phyloP scores from a whole-genome alignment of 371 early-diverging fungal species.

The Mortierella sp. region DNA sequence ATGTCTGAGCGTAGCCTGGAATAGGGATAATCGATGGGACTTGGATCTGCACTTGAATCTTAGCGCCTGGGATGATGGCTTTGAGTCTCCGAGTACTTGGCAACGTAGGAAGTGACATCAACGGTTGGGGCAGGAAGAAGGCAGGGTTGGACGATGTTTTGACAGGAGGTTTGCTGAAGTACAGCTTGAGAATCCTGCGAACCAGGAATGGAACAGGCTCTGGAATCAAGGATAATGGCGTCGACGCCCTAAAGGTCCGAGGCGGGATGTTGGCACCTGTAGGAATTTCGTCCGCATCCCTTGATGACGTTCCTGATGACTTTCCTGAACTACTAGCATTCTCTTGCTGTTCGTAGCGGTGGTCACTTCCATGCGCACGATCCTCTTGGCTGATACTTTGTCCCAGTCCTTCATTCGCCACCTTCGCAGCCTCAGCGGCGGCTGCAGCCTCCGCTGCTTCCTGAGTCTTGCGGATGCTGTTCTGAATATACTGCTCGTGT shows the following conservation, averaged over 20 bases:
- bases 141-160: conserved; percentile 24
- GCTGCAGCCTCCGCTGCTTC: conserved; percentile 2
- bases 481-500: conserved; percentile 40
- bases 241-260: not conserved
- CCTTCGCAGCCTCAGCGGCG: not conserved
- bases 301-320: not conserved
- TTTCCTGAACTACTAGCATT: not conserved
- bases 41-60: conserved; percentile 50
- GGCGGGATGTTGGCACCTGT: not conserved
- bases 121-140: conserved; percentile 30
- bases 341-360: not conserved
- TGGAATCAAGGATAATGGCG: not conserved
- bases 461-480: conserved; percentile 6
- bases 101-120: conserved; percentile 42
- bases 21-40: conserved; percentile 42
- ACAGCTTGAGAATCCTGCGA: conserved; percentile 42
- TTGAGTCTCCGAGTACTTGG: conserved; percentile 48
- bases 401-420: not conserved
- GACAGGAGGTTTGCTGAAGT: conserved; percentile 27
- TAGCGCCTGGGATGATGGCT: conserved; percentile 50
- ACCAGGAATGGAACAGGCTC: conserved; percentile 35
- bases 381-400: not conserved
- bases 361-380: not conserved
- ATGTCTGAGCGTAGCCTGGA: conserved; percentile 36
- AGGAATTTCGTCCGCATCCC: not conserved